Evolutionary conservation across 345 rosid genomes (phyloP), one percentile per base, ranked within the genome.

Genomic region (Kernera saxatilis): DNA sequence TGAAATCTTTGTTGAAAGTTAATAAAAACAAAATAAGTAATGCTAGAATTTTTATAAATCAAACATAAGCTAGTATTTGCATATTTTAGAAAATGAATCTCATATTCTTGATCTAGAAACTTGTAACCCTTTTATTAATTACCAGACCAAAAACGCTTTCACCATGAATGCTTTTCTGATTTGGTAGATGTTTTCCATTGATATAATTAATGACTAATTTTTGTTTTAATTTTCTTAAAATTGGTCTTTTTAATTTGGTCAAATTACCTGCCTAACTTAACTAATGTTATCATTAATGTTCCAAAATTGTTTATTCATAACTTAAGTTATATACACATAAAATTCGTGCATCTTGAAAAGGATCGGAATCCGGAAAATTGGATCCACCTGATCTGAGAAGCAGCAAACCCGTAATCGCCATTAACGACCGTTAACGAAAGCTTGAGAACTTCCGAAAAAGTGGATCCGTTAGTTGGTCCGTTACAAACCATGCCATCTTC

Each of bases 401-500:
- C 66, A 27, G 11, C 22, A 32, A 19, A 60, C 3, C 56, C 48
- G 45, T 5, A 44, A 50, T 32, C 32, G 29, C 68, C 67, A 73
- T 65, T 49, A 75, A 67, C 72, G 62, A 66, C 71, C 56, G 71
- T 40, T 56, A 44, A 69, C 72, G 59, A 51, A 59, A 54, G 59
- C 27, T 50, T 22, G 49, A 41, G 53, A 70, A 39, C 3, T 33
- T 11, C 32, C 40, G 39, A 56, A 17, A 55, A 22, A 69, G 27
- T 49, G 51, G 61, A 61, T 41, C 69, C 44, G 69, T 59, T 23
- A 39, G 50, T 51, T 41, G 48, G 52, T 36, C 12, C 67, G 23
- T 18, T 21, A 18, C 40, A 41, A 72, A 76, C 14, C 64, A 90
- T 93, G 97, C 91, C 92, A 1, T 87, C 88, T 2, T 87, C 92